Conservation (phyloP, 2,329 filamentous ascomycete genomes). For the Trichoderma sp. region DNA sequence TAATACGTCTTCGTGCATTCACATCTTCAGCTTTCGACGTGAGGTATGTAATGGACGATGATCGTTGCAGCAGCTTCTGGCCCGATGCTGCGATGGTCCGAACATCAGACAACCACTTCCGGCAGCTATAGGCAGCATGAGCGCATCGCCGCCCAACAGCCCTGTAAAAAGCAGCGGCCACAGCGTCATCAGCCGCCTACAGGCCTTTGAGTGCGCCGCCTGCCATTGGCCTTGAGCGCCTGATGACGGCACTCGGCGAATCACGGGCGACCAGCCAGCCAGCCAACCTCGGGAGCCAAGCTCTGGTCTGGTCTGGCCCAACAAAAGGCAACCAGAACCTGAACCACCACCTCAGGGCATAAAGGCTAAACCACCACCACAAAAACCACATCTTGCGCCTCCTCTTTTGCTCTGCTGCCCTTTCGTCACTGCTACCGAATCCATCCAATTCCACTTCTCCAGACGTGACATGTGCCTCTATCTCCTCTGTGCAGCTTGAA, state of each 20-base stretch:
- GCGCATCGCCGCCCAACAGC: neutral
- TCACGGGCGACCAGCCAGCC: slow-evolving; percentile 4
- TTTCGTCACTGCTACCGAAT: neutral
- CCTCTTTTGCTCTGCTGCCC: slow-evolving; percentile 20
- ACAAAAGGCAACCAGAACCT: neutral
- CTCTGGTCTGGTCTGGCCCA: neutral
- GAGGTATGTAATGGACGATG: too few relatives aligned
- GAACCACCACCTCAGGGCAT: neutral
- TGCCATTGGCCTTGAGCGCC: slow-evolving; percentile 14
- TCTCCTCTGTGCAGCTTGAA: neutral
- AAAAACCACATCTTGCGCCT: neutral
- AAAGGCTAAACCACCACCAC: too few relatives aligned
- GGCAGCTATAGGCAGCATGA: too few relatives aligned
- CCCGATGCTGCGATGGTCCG: too few relatives aligned
- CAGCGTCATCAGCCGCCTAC: slow-evolving; percentile 21
- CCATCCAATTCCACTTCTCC: neutral
- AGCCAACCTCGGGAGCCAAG: slow-evolving; percentile 25
- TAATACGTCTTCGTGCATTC: too few relatives aligned
- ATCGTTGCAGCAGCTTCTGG: too few relatives aligned
- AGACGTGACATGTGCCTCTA: neutral
- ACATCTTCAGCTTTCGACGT: too few relatives aligned
- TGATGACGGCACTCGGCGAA: slow-evolving; percentile 25
- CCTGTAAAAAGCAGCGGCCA: slow-evolving; percentile 4
- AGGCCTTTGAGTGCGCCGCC: slow-evolving; percentile 10
- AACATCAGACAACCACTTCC: too few relatives aligned